Base-by-base conservation (phyloP, 1,284 basidiomycete genomes). In the Moesziomyces sp. region DNA sequence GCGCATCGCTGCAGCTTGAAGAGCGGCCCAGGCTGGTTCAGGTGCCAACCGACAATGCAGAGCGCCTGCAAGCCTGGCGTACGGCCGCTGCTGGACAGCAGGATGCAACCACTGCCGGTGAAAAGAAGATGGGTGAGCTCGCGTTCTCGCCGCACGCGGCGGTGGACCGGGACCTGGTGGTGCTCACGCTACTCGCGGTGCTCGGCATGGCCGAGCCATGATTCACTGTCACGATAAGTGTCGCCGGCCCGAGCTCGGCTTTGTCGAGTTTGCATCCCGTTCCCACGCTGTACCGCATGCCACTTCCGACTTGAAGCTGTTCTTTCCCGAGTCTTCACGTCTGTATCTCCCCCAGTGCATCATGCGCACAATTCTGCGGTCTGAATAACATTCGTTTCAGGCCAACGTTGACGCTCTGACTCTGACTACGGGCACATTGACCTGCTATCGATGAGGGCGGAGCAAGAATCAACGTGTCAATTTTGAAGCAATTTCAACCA, bases 131-230 rank as follows among this genome's bases (percentile, higher is more conserved):
- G 59, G 66, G 66, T 14, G 49, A 62, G 38, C 56, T 69, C 28
- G 46, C 24, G 10, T 69, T 69, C 7, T 26, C 49, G 6, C 34
- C 19, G 18, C 38, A 49, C 23, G 48, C 46, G 6, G 21, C 46
- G 19, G 4, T 56, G 23, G 57, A 69, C 44, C 66, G 60, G 24
- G 66, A 69, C 42, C 49, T 69, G n/a, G 52, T 69, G 13, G 55
- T 69, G 40, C 44, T 69, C 9, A 58, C 60, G 35, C 35, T 69
- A n/a, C n/a, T 69, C n/a, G 60, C 66, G 5, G 49, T 69, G n/a
- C 58, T 69, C 52, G 66, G 66, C 21, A 49, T 52, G 30, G 66
- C 46, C 46, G 58, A 48, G 30, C 38, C 38, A 23, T 65, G 26
- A 58, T 46, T 45, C 38, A 16, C 14, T 4, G 5, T 18, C 38